Evolutionary conservation across 2,329 filamentous ascomycete genomes (phyloP), one percentile per base, ranked within the genome.

Genomic region (Neonectria faginata): DNA sequence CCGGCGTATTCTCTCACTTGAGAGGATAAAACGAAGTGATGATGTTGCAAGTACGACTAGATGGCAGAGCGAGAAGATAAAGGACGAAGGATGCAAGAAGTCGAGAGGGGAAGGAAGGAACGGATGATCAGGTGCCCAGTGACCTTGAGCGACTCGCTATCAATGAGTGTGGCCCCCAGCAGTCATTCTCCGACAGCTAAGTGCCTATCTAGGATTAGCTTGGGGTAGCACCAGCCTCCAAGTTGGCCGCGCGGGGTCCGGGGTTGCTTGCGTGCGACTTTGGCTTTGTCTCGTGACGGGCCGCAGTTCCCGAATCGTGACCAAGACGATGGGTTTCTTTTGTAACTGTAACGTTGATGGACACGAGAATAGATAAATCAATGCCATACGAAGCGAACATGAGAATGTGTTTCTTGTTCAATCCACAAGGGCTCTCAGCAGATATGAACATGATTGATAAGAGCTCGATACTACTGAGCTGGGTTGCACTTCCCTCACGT

Each of bases 81-180:
- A 44, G 48, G 8, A 36, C n/a, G 3, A 16, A 31, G 25, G 20
- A 29, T 18, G 44, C 5, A 54, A 44, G 31, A 39, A n/a, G 50
- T 20, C 36, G 33, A 51, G 56, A 42, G 51, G 59, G 52, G 45
- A 51, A 31, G 53, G 22, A 22, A 42, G 42, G 22, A 22, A 31
- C 12, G 18, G 33, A 36, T 22, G 44, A 36, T 18, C 25, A 51
- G 20, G 18, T 18, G 41, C 33, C 54, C 14, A 20, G 51, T 51
- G 48, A 42, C 42, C 45, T 53, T 18, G 45, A 27, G 41, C n/a
- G 58, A 57, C 62, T 57, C 52, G 48, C 53, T 64, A 64, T 64
- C 62, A 57, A 61, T 8, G n/a, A 20, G 39, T 42, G 39, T 42
- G 39, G 39, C 39, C n/a, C n/a, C 39, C 7, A 11, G 44, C 47